These are phyloP conservation scores for Mycena filopes DNA, from an alignment of 768 basidiomycete species.

Conservation along the genomic window DNA sequence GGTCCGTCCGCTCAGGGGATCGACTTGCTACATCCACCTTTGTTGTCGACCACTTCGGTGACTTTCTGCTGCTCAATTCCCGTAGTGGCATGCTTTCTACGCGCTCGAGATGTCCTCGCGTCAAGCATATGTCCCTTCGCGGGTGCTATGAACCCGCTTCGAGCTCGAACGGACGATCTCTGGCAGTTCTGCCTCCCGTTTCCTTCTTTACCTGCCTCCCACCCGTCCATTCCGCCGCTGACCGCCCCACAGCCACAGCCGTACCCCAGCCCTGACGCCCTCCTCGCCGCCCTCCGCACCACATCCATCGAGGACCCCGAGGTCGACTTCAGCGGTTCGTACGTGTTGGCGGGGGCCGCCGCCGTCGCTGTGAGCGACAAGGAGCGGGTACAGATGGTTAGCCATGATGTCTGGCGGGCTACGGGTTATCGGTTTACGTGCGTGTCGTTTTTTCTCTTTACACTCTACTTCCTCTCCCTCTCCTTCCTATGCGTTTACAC, in stretches of 20 bases:
- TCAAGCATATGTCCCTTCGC: too few relatives aligned
- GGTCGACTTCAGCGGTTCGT: constrained; percentile 57
- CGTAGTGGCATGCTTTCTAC: not conserved
- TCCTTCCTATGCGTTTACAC: constrained; percentile 2
- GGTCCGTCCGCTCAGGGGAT: too few relatives aligned
- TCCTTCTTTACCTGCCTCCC: not conserved
- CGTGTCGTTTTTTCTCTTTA: too few relatives aligned
- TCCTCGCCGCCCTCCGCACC: constrained; percentile 20
- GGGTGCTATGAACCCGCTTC: too few relatives aligned
- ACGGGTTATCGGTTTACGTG: constrained; percentile 64
- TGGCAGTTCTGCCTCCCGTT: too few relatives aligned
- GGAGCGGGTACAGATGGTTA: constrained; percentile 52
- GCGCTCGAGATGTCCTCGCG: too few relatives aligned
- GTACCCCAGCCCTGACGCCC: constrained; percentile 16
- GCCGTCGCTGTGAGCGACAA: constrained; percentile 45
- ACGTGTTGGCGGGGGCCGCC: constrained; percentile 44
- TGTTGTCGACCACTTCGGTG: not conserved
- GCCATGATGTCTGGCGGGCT: constrained; percentile 58
- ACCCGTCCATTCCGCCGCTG: not conserved
- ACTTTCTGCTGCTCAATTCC: not conserved
- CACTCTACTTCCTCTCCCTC: not conserved
- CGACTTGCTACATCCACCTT: not conserved
- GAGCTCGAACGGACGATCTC: too few relatives aligned
- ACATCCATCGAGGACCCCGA: constrained; percentile 37
- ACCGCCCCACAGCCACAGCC: constrained; percentile 15